These are phyloP conservation scores for Zostera marina DNA, from an alignment of 116 monocot genomes.

Conservation along the genomic window DNA sequence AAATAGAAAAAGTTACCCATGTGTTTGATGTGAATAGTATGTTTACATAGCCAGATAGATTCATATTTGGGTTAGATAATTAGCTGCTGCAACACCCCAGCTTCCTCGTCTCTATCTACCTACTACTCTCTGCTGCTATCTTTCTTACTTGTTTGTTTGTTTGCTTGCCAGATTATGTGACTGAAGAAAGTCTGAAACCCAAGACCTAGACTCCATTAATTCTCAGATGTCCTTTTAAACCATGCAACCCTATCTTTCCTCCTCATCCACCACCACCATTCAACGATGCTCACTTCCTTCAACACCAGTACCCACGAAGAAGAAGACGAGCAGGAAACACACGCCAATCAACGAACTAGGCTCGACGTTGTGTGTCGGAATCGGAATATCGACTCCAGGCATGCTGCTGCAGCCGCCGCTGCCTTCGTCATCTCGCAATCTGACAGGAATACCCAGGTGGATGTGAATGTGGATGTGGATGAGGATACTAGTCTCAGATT, in stretches of 20 bases:
- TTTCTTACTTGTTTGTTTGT: slow-evolving; percentile 13
- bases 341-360: too few species aligned
- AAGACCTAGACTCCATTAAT: slow-evolving; percentile 61
- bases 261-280: slow-evolving; percentile 1
- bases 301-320: slow-evolving; percentile 42
- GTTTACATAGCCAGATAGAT: slow-evolving; percentile 3
- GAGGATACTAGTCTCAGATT: slow-evolving; percentile 24
- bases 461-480: too few species aligned
- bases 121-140: slow-evolving; percentile 7
- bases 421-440: slow-evolving; percentile 5
- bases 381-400: neutral
- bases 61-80: too few species aligned
- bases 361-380: neutral
- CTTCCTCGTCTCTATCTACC: slow-evolving; percentile 1
- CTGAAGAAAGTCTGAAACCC: slow-evolving; percentile 36
- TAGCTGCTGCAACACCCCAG: slow-evolving; percentile 2
- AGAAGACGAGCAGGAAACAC: slow-evolving; percentile 3
- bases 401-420: too few species aligned
- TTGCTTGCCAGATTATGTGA: slow-evolving; percentile 80
- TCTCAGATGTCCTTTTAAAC: slow-evolving; percentile 72
- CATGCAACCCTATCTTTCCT: slow-evolving; percentile 13
- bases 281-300: slow-evolving; percentile 67
- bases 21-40: slow-evolving; percentile 2
- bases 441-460: slow-evolving; percentile 2
- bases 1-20: too few species aligned